phyloP scores from a whole-genome alignment of 2,329 filamentous ascomycete genomes.

The Xylariales sp. region DNA sequence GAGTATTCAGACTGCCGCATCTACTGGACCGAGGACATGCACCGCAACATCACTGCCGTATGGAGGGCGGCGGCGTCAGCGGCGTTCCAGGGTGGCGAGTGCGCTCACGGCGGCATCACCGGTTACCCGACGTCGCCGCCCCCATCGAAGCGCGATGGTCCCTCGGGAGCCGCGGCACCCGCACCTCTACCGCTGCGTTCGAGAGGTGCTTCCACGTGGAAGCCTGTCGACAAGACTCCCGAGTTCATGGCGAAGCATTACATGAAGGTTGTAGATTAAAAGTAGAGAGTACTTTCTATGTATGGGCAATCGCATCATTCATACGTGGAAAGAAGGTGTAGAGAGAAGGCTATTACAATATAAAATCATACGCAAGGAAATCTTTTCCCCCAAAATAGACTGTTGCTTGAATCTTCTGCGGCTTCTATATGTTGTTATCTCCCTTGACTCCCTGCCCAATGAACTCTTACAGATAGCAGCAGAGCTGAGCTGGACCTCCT shows the following conservation, averaged over 20 bases:
- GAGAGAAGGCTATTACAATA: too few relatives aligned
- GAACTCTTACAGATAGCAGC: neutral
- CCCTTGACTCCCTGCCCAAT: neutral
- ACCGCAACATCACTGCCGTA: slow-evolving; percentile 37
- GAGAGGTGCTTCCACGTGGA: neutral
- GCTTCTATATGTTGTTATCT: too few relatives aligned
- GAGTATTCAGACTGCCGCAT: slow-evolving; percentile 46
- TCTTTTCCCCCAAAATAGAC: too few relatives aligned
- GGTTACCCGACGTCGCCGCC: too few relatives aligned
- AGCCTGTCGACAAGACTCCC: neutral
- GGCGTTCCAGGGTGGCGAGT: slow-evolving; percentile 35
- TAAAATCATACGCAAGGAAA: too few relatives aligned
- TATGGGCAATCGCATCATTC: too few relatives aligned
- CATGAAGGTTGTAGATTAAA: slow-evolving; percentile 24
- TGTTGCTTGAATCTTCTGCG: too few relatives aligned
- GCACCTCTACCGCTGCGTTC: neutral
- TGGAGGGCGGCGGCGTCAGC: slow-evolving; percentile 40
- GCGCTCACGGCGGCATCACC: slow-evolving; percentile 30
- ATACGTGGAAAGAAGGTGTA: too few relatives aligned
- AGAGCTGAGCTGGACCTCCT: too few relatives aligned
- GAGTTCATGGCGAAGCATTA: slow-evolving; percentile 4
- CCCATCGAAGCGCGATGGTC: slow-evolving; percentile 9
- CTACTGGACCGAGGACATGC: slow-evolving; percentile 46
- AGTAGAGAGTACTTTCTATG: too few relatives aligned
- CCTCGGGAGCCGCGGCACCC: neutral